A percentile compares a stretch with the other conserved stretches of the same genome.
phyloP scores from a whole-genome alignment of 108 stramenopile species.

The Aureococcus anophagefferens region DNA sequence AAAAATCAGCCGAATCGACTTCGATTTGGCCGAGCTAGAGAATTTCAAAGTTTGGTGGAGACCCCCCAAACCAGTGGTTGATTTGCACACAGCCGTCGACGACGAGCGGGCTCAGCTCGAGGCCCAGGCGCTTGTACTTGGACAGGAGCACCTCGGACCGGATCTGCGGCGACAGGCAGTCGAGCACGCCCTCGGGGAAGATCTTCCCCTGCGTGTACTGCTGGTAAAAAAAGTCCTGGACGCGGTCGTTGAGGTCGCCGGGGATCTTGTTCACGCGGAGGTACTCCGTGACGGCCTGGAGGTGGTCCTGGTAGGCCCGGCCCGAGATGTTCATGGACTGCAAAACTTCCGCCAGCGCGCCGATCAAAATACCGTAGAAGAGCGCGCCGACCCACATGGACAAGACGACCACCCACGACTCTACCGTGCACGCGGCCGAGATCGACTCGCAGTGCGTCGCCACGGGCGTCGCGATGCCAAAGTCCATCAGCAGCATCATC shows the following conservation, averaged over 20 bases:
- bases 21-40: too few relatives aligned
- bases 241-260: slow-evolving; percentile 41
- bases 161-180: slow-evolving; percentile 38
- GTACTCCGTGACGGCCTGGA: slow-evolving; percentile 46
- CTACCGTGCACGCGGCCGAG: slow-evolving; percentile 46
- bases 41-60: too few relatives aligned
- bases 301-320: slow-evolving; percentile 48
- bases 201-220: slow-evolving; percentile 53
- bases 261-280: slow-evolving; percentile 56
- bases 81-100: too few relatives aligned
- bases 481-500: slow-evolving; percentile 61
- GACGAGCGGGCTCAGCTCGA: too few relatives aligned
- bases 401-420: slow-evolving; percentile 47
- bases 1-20: too few relatives aligned
- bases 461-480: slow-evolving; percentile 56
- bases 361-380: slow-evolving; percentile 55
- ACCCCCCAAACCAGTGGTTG: too few relatives aligned
- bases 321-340: slow-evolving; percentile 49
- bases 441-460: slow-evolving; percentile 40
- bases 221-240: slow-evolving; percentile 52
- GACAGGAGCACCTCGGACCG: too few relatives aligned
- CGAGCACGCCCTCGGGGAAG: slow-evolving; percentile 43
- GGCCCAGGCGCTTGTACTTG: too few relatives aligned
- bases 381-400: slow-evolving; percentile 53
- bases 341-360: slow-evolving; percentile 43